phyloP scores from a whole-genome alignment of 805 yeast genomes.

The Wickerhamiella occidentalis region DNA sequence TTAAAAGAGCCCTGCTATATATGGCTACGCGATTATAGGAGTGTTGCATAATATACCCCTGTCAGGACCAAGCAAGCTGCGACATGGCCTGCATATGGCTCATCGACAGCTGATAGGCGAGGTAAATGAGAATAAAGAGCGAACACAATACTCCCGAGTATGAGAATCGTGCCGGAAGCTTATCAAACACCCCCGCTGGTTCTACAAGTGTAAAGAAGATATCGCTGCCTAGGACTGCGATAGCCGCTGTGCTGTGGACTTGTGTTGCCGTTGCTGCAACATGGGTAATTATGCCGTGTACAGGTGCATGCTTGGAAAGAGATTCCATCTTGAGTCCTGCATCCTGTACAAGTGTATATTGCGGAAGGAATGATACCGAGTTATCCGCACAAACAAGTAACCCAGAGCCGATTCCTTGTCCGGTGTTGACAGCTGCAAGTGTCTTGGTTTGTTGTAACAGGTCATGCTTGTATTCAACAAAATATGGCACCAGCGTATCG shows the following conservation, averaged over 20 bases:
- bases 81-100: background rate
- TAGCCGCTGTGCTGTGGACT: background rate
- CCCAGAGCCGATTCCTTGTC: background rate
- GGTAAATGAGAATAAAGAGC: background rate
- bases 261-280: background rate
- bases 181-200: constrained; percentile 5
- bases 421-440: background rate
- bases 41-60: background rate
- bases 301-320: background rate
- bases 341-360: background rate
- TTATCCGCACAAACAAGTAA: background rate
- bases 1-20: no score
- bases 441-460: no score
- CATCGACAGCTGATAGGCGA: constrained; percentile 5
- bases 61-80: constrained; percentile 7
- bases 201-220: background rate
- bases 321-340: constrained; percentile 1
- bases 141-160: background rate
- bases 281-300: background rate
- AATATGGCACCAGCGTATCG: background rate
- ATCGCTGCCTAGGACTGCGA: constrained; percentile 3
- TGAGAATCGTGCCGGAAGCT: background rate
- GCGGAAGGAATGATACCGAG: background rate
- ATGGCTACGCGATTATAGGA: no score
- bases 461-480: background rate